Base-by-base conservation (phyloP, 139 green algal species). In the Yamagishiella unicocca region DNA sequence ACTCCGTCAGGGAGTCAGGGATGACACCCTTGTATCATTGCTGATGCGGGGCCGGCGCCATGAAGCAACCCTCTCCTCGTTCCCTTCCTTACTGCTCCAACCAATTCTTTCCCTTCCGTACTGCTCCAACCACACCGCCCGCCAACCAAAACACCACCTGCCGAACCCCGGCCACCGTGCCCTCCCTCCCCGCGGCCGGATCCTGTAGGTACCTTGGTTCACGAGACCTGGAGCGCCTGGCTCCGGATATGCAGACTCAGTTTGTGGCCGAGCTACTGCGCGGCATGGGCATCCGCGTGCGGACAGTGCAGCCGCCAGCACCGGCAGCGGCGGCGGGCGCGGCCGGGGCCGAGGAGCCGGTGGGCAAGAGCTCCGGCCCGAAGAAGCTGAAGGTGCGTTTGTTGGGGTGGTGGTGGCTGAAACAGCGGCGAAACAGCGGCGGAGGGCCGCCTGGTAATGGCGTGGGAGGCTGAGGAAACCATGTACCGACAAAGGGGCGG, bases 201-300 rank as follows among this genome's bases (percentile, higher is more conserved):
- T n/a, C 37, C 45, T 35, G 2, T 33, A 84, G 77, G 77, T 72
- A 61, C 37, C 27, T 84, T 4, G 14, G 25, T 3, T 17, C 38
- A 0, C 6, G 27, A 2, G 77, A 84, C 62, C 55, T 84, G 55
- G n/a, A 31, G 14, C 29, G 37, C 6, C 4, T 84, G 24, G 25
- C 38, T 14, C 37, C 55, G 17, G 54, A 73, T 5, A 42, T 58
- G 77, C 77, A 42, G 29, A 2, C 40, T 7, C 38, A 27, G 2
- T 84, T 84, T 14, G 55, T 84, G 58, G 55, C 62, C 38, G 77
- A 84, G 10, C 77, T 84, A 29, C 38, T 84, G 24, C 14, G 54
- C 35, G 22, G 76, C 54, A 37, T 71, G 21, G 76, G 76, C 24
- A 19, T 83, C 24, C 19, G 37, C 22, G 54, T 71, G 54, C 19